A percentile compares a stretch with the other conserved stretches of the same genome.
Conservation (phyloP, 306 rosid genomes). For the Trifolium repens region DNA sequence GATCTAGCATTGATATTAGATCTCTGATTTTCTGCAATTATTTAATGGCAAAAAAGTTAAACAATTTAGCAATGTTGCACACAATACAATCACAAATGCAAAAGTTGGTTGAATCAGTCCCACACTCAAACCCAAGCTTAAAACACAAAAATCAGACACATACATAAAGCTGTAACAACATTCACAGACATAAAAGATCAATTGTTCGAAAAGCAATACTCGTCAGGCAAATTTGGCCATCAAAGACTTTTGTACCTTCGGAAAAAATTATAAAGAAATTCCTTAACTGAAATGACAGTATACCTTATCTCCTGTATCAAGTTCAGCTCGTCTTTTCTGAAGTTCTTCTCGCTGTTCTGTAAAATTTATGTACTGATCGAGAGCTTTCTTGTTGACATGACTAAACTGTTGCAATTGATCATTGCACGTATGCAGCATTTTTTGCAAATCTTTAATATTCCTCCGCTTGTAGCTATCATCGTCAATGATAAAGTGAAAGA, state of each 20-base stretch:
- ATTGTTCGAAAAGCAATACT: conserved; percentile 17
- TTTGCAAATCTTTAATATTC: conserved; percentile 76
- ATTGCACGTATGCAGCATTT: conserved; percentile 87
- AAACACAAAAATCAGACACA: background rate
- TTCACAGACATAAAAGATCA: conserved; percentile 9
- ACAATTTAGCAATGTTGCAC: conserved; percentile 23
- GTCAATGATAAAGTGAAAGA: conserved; percentile 39
- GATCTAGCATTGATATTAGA: conserved; percentile 88
- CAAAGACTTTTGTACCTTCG: background rate
- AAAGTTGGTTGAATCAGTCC: conserved; percentile 26
- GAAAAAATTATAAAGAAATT: conserved; percentile 19
- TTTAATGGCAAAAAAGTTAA: conserved; percentile 33
- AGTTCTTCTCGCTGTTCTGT: conserved; percentile 98
- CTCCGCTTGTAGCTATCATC: conserved; percentile 74
- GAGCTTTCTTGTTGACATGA: conserved; percentile 97
- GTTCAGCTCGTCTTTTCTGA: conserved; percentile 94
- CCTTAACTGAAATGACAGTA: conserved; percentile 18
- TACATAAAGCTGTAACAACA: conserved; percentile 27
- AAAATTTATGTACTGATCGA: conserved; percentile 92
- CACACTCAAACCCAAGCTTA: conserved; percentile 5
- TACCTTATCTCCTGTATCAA: conserved; percentile 95
- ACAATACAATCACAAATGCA: background rate
- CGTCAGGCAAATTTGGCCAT: background rate
- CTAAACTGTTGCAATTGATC: conserved; percentile 91
- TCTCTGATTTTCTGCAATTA: conserved; percentile 87